phyloP scores from a whole-genome alignment of 352 stramenopile species.

The Pythium folliculosum region DNA sequence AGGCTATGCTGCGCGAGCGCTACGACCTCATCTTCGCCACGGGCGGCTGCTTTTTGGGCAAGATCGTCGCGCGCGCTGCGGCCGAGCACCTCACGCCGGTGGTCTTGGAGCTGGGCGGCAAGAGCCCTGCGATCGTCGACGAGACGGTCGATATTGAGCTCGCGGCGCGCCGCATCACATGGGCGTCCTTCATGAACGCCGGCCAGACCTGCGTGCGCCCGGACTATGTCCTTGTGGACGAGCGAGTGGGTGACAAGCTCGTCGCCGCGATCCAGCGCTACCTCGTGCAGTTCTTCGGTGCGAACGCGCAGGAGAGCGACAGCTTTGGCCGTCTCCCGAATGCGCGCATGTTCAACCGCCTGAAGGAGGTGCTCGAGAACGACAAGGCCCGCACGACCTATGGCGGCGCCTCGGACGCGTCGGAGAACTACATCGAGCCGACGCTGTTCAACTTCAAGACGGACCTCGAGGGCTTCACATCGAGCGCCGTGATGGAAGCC shows the following conservation, averaged over 20 bases:
- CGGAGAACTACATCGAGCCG: constrained; percentile 80
- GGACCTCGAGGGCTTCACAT: constrained; percentile 45
- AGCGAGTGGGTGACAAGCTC: constrained; percentile 65
- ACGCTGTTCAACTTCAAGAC: constrained; percentile 89
- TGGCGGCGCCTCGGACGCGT: constrained; percentile 60
- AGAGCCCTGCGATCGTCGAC: constrained; percentile 89
- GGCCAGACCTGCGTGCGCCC: constrained; percentile 95
- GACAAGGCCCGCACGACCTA: constrained; percentile 50
- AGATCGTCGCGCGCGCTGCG: constrained; percentile 91
- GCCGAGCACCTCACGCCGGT: constrained; percentile 94
- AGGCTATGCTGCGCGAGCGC: constrained; percentile 69
- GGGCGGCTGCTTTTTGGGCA: constrained; percentile 71
- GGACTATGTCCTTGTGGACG: constrained; percentile 92
- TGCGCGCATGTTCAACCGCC: constrained; percentile 57
- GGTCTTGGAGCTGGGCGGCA: constrained; percentile 95
- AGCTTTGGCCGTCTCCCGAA: constrained; percentile 77
- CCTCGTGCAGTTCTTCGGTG: constrained; percentile 52
- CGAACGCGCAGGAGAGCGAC: constrained; percentile 46
- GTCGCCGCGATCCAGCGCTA: constrained; percentile 39
- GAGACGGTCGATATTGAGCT: constrained; percentile 48
- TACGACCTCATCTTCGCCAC: constrained; percentile 90
- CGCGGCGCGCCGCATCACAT: constrained; percentile 84
- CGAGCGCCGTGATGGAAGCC: constrained; percentile 77
- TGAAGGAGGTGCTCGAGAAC: constrained; percentile 32
- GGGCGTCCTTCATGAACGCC: constrained; percentile 87